Percentiles rank a stretch among this genome's conserved stretches.
phyloP scores from a whole-genome alignment of 2,329 filamentous ascomycete species.

The Alternaria arbusti region DNA sequence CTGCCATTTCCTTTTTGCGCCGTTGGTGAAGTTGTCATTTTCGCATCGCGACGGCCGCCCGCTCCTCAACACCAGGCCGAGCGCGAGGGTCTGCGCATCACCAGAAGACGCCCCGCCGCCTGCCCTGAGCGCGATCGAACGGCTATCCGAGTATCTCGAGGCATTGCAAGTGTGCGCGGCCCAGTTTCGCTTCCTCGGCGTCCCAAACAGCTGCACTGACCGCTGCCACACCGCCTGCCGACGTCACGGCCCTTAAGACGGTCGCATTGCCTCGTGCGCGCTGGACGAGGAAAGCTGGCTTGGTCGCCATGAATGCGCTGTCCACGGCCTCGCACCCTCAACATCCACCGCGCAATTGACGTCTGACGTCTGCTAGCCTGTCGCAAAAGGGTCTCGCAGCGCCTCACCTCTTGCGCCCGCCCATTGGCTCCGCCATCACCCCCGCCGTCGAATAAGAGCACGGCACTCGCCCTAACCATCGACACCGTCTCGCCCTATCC shows the following conservation, averaged over 20 bases:
- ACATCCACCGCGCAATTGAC: constrained; percentile 36
- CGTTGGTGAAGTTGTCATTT: constrained; percentile 7
- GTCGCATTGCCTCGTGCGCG: constrained; percentile 38
- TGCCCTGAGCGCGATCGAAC: constrained; percentile 15
- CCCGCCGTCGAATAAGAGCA: constrained; percentile 43
- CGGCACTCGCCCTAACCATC: constrained; percentile 30
- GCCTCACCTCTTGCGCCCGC: constrained; percentile 37
- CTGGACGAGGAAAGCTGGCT: constrained; percentile 35
- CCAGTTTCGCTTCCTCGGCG: constrained; percentile 35
- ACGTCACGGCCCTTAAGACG: constrained; percentile 43
- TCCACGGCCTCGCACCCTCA: constrained; percentile 38
- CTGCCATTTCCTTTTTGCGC: constrained; percentile 29
- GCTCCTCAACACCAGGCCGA: constrained; percentile 24
- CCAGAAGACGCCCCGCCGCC: constrained; percentile 14
- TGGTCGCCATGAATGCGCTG: constrained; percentile 51
- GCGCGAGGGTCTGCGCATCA: constrained; percentile 17
- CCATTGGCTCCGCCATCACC: constrained; percentile 40
- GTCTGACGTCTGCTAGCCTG: constrained; percentile 45
- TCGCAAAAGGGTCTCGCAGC: constrained; percentile 36
- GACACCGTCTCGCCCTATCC: constrained; percentile 39
- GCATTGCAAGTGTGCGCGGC: constrained; percentile 20
- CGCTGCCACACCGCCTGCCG: constrained; percentile 47
- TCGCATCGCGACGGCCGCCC: constrained; percentile 23
- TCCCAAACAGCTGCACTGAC: constrained; percentile 46
- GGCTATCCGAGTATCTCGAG: constrained; percentile 21